Evolutionary conservation across 768 basidiomycete genomes (phyloP), one percentile per base, ranked within the genome.

Genomic region (Leccinum longicurvipes): DNA sequence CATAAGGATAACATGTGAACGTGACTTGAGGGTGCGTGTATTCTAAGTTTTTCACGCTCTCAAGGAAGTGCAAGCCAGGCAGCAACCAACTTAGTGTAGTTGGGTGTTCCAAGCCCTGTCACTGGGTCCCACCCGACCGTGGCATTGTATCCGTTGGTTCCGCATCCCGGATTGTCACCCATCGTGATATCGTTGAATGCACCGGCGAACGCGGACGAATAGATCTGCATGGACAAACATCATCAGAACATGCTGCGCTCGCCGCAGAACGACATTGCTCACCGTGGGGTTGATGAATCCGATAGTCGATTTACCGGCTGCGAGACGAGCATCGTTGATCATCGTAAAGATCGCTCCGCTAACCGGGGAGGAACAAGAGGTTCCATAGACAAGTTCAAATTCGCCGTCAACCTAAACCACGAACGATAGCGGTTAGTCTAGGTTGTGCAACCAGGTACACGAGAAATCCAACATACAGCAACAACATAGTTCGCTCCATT

Each of bases 31-130:
- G n/a, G n/a, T n/a, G n/a, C n/a, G n/a, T 21, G 29, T 15, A 4
- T 24, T 36, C 8, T 19, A 25, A 12, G 4, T 24, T 32, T 36
- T 36, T n/a, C 15, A 42, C 21, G 41, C 41, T 11, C 17, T 75
- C 63, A 73, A 25, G 75, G 76, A 27, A 79, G 65, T 1, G 47
- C 59, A 23, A 78, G 49, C 75, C 75, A 77, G 53, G 70, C 73
- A 53, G 71, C 67, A 32, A 79, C 63, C 54, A 87, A 68, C 55
- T 76, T 77, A 46, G 74, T 62, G 65, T 85, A 87, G 62, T 85
- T 78, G 32, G 68, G 71, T 12, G 70, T 72, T 12, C 73, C 71
- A 1, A 69, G 57, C 17, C 73, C 73, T 2, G 73, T 72, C 48
- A 74, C 72, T 21, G 72, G 72, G 44, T 69, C 67, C 64, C 65